Evolutionary conservation across 192 early-diverging fungal species (phyloP), one percentile per base, ranked within the genome.

Genomic region (Podila horticola): DNA sequence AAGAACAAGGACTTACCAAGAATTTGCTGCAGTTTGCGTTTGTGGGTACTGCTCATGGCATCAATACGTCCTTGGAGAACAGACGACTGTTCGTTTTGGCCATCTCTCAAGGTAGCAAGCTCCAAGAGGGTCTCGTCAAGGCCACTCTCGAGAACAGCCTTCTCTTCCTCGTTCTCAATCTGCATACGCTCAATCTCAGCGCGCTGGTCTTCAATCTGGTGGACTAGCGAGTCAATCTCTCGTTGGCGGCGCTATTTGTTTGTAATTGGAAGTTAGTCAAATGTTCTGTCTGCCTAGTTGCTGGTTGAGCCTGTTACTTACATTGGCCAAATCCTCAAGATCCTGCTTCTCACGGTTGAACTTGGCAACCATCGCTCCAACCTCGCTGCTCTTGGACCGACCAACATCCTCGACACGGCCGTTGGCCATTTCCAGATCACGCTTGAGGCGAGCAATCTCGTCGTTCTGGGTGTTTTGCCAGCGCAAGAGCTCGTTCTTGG

Each of bases 321-420:
- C 81, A 72, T 85, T 91, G 29, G 79, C 69, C 10, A 85, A 77
- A 69, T 85, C 83, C 82, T 97, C 95, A 36, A 98, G 74, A 58
- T 96, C 94, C 58, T 85, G 87, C 84, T 95, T 94, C 82, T 99
- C 96, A 26, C 82, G 81, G 64, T 93, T 95, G 82, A 96, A 96
- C 69, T 91, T 89, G 45, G 88, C 88, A 48, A 96, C 85, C 71
- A 99, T 84, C 7, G 91, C 85, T 58, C 93, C 91, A 30, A 96
- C 89, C 84, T 99, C 97, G 12, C 89, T 90, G 31, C 93, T 94
- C 81, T 95, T 95, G 74, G 87, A 89, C 58, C 88, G 83, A 20
- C 90, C 89, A 48, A 97, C 84, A 61, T 97, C 95, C 62, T 88
- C 88, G 38, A 94, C 89, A n/a, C 92, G 89, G 36, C 83, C 89